Evolutionary conservation across 73 alveolate species (phyloP).

Genomic region (Paramecium pentaurelia): DNA sequence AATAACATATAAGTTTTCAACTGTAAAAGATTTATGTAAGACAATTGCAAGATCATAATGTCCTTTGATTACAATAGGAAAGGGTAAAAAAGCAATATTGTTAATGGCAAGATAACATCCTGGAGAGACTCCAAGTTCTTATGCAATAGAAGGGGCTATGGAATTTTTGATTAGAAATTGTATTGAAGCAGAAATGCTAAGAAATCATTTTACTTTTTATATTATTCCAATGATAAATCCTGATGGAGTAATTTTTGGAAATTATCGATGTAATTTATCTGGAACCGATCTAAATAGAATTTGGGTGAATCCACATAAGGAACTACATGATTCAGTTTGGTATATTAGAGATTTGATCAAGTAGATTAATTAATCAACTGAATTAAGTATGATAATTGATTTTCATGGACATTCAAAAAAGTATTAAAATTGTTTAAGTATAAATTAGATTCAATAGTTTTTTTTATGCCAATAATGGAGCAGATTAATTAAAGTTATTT

Average conservation of each 20-base stretch:
- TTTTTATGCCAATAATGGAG: not conserved
- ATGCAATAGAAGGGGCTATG: constrained; percentile 70
- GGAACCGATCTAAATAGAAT: constrained; percentile 60
- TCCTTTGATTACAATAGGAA: constrained; percentile 2
- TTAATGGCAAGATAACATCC: constrained; percentile 82
- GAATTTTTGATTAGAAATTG: constrained; percentile 70
- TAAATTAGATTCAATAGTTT: not conserved
- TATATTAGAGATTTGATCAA: constrained; percentile 66
- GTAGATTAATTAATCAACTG: not conserved
- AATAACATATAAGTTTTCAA: not conserved
- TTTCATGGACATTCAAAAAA: constrained; percentile 43
- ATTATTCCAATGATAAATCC: constrained; percentile 52
- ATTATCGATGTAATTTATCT: constrained; percentile 33
- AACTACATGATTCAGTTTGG: constrained; percentile 71
- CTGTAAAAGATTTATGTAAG: not conserved
- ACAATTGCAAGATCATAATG: not conserved
- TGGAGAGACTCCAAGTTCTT: constrained; percentile 83
- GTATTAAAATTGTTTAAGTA: not conserved
- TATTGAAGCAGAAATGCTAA: constrained; percentile 73
- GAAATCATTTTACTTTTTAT: constrained; percentile 69
- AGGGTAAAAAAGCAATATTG: constrained; percentile 66
- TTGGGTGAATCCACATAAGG: constrained; percentile 75
- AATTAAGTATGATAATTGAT: not conserved
- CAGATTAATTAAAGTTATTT: not conserved
- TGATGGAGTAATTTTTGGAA: constrained; percentile 58